Evolutionary conservation across 2,329 filamentous ascomycete genomes (phyloP).

Genomic region (Neopestalotiopsis clavispora): DNA sequence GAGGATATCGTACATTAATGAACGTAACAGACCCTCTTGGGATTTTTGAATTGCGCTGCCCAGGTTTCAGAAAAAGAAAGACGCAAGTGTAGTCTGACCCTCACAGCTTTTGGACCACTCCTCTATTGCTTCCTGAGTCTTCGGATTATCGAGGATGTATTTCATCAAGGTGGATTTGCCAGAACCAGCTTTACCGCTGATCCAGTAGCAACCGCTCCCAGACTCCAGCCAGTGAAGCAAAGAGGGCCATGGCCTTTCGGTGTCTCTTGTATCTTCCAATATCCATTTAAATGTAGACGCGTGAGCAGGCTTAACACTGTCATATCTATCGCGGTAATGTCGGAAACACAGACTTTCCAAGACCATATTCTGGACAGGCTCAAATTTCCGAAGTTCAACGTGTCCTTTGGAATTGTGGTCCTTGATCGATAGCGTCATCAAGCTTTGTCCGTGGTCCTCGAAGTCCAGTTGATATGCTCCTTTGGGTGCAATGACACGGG

Average conservation of each 20-base stretch:
- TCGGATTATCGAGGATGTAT: neutral
- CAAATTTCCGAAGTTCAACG: neutral
- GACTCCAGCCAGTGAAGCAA: constrained; percentile 11
- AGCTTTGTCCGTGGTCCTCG: neutral
- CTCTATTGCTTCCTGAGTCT: neutral
- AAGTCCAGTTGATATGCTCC: neutral
- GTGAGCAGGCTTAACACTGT: constrained; percentile 6
- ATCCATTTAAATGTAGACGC: constrained; percentile 10
- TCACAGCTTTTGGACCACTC: neutral
- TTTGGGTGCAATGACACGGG: neutral
- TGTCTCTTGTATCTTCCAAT: neutral
- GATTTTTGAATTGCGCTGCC: neutral
- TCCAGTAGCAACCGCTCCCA: constrained; percentile 16
- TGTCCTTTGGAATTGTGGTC: neutral
- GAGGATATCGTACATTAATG: constrained; percentile 9
- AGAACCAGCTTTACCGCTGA: constrained; percentile 16
- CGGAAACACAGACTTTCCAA: constrained; percentile 8
- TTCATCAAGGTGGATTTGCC: constrained; percentile 16
- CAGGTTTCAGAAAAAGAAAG: neutral
- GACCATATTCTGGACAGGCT: neutral
- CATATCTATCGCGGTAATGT: constrained; percentile 3
- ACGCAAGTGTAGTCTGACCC: neutral
- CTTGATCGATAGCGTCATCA: neutral
- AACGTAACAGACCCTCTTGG: neutral
- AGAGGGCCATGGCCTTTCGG: neutral